Percentiles rank a stretch among this genome's conserved stretches.
phyloP scores from a whole-genome alignment of 2,329 filamentous ascomycete species.

The Fusarium sp. region DNA sequence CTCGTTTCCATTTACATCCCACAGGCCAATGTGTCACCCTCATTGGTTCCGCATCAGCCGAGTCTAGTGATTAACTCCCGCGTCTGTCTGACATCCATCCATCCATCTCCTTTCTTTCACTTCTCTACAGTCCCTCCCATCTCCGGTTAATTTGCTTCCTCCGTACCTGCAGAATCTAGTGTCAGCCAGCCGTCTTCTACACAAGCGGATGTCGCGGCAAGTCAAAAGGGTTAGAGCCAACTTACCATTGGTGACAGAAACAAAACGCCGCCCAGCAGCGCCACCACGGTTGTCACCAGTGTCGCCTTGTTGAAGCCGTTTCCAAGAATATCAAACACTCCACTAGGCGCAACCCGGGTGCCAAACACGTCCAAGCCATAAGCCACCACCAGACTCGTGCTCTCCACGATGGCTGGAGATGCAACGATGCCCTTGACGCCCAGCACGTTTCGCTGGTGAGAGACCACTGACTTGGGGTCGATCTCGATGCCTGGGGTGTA shows the following conservation, averaged over 20 bases:
- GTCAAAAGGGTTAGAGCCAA: constrained; percentile 40
- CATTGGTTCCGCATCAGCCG: constrained; percentile 17
- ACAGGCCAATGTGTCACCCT: constrained; percentile 12
- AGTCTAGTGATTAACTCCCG: constrained; percentile 30
- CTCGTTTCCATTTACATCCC: constrained; percentile 40
- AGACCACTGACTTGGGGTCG: constrained; percentile 82
- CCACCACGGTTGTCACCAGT: constrained; percentile 84
- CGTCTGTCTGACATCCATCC: constrained; percentile 29
- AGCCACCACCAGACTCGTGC: constrained; percentile 88
- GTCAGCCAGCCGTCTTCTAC: constrained; percentile 46
- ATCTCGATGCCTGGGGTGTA: constrained; percentile 85
- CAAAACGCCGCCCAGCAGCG: constrained; percentile 79
- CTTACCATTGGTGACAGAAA: constrained; percentile 88
- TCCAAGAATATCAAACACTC: constrained; percentile 90
- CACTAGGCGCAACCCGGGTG: constrained; percentile 86
- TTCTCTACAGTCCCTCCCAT: constrained; percentile 60
- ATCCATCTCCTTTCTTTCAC: constrained; percentile 10
- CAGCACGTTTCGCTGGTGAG: constrained; percentile 83
- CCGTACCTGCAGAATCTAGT: constrained; percentile 54
- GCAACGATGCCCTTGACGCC: constrained; percentile 80
- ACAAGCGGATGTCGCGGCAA: not conserved
- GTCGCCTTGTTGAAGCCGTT: constrained; percentile 94
- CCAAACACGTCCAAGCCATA: constrained; percentile 92
- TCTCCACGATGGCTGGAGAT: constrained; percentile 84
- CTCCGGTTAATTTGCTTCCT: constrained; percentile 75